These are phyloP conservation scores for Exophiala spinifera DNA, from an alignment of 2,329 filamentous ascomycete species.

Conservation along the genomic window DNA sequence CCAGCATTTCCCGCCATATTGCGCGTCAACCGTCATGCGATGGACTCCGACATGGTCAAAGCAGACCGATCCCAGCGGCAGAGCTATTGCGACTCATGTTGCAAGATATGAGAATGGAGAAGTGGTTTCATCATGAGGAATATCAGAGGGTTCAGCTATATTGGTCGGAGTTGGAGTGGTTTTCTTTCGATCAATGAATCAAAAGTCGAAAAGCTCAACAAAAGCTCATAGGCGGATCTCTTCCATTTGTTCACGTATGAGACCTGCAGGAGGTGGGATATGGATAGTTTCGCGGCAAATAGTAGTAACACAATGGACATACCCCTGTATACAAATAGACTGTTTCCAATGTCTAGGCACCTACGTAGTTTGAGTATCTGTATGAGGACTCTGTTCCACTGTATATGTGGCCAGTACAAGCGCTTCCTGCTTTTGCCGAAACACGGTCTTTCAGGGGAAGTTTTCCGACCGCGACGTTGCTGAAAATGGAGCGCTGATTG, in stretches of 20 bases:
- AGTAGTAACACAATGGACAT: too few relatives aligned
- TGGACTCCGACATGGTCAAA: slow-evolving; percentile 98
- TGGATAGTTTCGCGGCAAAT: too few relatives aligned
- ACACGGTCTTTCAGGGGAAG: slow-evolving; percentile 5
- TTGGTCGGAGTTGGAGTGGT: slow-evolving; percentile 7
- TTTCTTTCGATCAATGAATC: not conserved
- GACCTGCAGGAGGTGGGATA: too few relatives aligned
- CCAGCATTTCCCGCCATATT: slow-evolving; percentile 92
- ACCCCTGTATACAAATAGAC: too few relatives aligned
- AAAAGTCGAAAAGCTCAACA: too few relatives aligned
- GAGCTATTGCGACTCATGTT: slow-evolving; percentile 73
- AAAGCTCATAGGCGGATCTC: too few relatives aligned
- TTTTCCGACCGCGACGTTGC: not conserved
- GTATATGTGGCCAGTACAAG: not conserved
- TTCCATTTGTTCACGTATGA: too few relatives aligned
- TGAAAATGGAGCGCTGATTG: slow-evolving; percentile 7
- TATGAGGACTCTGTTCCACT: not conserved
- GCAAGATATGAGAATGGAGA: slow-evolving; percentile 59
- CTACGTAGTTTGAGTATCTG: too few relatives aligned
- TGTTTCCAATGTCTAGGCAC: too few relatives aligned
- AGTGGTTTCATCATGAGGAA: slow-evolving; percentile 14
- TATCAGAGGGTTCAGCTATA: slow-evolving; percentile 5
- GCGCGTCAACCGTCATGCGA: slow-evolving; percentile 87
- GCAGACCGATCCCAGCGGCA: slow-evolving; percentile 90
- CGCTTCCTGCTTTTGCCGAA: not conserved